phyloP scores from a whole-genome alignment of 352 stramenopile species.

The Peronospora farinosa region DNA sequence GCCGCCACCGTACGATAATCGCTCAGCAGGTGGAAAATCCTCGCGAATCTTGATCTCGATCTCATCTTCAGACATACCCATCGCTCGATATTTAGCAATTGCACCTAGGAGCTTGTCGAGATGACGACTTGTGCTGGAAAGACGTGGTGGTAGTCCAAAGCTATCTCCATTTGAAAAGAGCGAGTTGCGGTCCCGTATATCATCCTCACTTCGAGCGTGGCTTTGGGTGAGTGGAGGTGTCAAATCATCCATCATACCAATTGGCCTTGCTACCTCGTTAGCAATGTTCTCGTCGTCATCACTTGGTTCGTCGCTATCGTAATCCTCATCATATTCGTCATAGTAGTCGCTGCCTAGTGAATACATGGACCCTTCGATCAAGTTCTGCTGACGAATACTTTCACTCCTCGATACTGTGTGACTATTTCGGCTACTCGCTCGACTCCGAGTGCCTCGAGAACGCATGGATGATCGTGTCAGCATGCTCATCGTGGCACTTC shows the following conservation, averaged over 20 bases:
- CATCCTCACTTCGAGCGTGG: conserved; percentile 22
- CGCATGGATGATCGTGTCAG: conserved; percentile 16
- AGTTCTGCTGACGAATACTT: conserved; percentile 14
- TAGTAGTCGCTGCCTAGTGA: conserved; percentile 40
- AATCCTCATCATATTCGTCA: conserved; percentile 42
- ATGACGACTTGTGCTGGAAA: conserved; percentile 54
- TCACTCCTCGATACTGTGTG: conserved; percentile 7
- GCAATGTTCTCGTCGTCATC: conserved; percentile 67
- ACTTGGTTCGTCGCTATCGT: conserved; percentile 35
- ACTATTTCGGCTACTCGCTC: conserved; percentile 33
- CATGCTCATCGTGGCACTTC: conserved; percentile 13
- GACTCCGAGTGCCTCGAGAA: conserved; percentile 22
- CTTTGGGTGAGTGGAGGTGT: conserved; percentile 28
- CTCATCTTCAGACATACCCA: conserved; percentile 54
- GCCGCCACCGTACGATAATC: conserved; percentile 23
- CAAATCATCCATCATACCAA: conserved; percentile 26
- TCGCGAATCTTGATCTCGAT: conserved; percentile 58
- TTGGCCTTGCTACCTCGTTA: conserved; percentile 61
- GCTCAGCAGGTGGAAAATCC: conserved; percentile 54
- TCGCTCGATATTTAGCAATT: conserved; percentile 56
- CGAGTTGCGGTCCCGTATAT: conserved; percentile 33
- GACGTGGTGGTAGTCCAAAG: conserved; percentile 45
- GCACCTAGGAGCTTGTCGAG: conserved; percentile 53
- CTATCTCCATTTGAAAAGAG: conserved; percentile 49
- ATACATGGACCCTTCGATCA: conserved; percentile 25